These are phyloP conservation scores for Pleurotus pulmonarius DNA, from an alignment of 768 basidiomycete genomes.

Conservation along the genomic window DNA sequence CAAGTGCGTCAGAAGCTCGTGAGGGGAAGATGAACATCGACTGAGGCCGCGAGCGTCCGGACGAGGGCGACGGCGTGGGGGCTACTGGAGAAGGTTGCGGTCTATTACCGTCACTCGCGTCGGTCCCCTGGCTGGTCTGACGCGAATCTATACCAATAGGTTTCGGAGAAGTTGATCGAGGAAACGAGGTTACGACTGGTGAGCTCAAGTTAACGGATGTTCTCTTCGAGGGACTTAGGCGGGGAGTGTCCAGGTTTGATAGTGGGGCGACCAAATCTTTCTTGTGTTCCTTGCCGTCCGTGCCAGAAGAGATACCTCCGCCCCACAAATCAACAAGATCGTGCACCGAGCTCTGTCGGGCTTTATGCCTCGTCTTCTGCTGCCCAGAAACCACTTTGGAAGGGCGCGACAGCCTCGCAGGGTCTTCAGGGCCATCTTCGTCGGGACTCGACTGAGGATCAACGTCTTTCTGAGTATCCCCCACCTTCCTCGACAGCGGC, in stretches of 20 bases:
- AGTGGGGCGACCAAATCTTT: conserved; percentile 5
- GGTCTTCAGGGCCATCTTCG: conserved; percentile 50
- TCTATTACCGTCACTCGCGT: conserved; percentile 10
- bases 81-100: conserved; percentile 18
- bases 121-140: conserved; percentile 10
- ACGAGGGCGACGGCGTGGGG: conserved; percentile 22
- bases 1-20: conserved; percentile 30
- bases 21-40: conserved; percentile 77
- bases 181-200: not conserved
- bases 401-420: conserved; percentile 22
- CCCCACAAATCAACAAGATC: conserved; percentile 80
- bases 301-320: conserved; percentile 36
- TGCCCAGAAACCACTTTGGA: conserved; percentile 18
- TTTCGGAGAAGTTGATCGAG: conserved; percentile 19
- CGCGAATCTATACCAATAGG: conserved; percentile 14
- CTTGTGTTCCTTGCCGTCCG: conserved; percentile 38
- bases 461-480: conserved; percentile 20
- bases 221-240: conserved; percentile 2
- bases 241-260: conserved; percentile 13
- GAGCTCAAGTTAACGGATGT: conserved; percentile 11
- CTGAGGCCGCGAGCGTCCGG: conserved; percentile 63
- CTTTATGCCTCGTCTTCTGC: conserved; percentile 27
- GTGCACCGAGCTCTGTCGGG: conserved; percentile 79
- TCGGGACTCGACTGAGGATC: conserved; percentile 57
- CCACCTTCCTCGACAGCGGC: conserved; percentile 17